These are phyloP conservation scores for Globisporangium cylindrosporum DNA, from an alignment of 352 stramenopile species.

Conservation along the genomic window DNA sequence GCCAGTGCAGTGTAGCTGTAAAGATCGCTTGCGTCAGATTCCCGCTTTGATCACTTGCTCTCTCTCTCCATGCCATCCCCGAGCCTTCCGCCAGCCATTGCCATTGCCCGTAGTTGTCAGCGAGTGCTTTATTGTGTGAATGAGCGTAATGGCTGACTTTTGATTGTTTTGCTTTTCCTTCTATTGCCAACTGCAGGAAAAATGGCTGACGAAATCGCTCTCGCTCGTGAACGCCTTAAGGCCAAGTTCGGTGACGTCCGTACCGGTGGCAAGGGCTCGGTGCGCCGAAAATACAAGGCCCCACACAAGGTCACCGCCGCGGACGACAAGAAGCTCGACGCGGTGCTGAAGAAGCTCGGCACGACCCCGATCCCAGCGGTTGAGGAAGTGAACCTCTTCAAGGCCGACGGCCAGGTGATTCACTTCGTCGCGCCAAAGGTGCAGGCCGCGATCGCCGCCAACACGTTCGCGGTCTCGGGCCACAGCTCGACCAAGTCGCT, in stretches of 20 bases:
- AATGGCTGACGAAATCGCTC: constrained; percentile 90
- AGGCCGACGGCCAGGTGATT: constrained; percentile 98
- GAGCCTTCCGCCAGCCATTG: not conserved
- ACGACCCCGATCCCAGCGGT: constrained; percentile 98
- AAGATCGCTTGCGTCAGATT: not conserved
- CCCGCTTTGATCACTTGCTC: not conserved
- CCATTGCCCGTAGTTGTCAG: not conserved
- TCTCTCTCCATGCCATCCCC: not conserved
- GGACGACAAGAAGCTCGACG: constrained; percentile 98
- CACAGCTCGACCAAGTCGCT: constrained; percentile 95
- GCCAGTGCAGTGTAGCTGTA: not conserved
- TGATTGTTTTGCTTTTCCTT: not conserved
- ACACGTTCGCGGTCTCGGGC: constrained; percentile 98
- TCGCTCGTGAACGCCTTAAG: constrained; percentile 81
- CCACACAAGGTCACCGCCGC: constrained; percentile 90
- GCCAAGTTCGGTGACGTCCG: constrained; percentile 86
- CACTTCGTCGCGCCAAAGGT: constrained; percentile 98
- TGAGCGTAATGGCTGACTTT: constrained; percentile 8
- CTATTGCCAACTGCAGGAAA: constrained; percentile 18
- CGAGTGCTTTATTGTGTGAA: not conserved
- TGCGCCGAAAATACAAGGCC: constrained; percentile 96
- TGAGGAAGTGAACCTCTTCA: constrained; percentile 99
- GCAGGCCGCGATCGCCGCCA: constrained; percentile 96
- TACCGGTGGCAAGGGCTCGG: constrained; percentile 95
- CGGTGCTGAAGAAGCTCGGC: constrained; percentile 97